A percentile compares a stretch with the other conserved stretches of the same genome.
phyloP scores from a whole-genome alignment of 2,329 filamentous ascomycete species.

The Dothidotthia symphoricarpi region DNA sequence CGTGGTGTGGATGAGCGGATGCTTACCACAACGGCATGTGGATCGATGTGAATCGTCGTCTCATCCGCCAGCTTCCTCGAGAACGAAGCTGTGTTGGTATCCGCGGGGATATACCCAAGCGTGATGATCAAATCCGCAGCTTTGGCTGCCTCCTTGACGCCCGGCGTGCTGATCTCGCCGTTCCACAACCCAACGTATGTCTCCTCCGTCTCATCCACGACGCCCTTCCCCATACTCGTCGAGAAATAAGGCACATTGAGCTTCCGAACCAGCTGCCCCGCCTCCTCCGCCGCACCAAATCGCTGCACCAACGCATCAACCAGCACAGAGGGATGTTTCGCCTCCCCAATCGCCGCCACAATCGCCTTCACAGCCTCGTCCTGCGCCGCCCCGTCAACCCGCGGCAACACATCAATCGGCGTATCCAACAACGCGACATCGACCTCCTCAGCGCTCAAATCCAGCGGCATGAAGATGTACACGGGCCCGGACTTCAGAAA shows the following conservation, averaged over 20 bases:
- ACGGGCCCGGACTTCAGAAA: conserved; percentile 45
- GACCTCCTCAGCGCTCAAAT: conserved; percentile 42
- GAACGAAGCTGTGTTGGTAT: conserved; percentile 47
- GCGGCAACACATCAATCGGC: conserved; percentile 37
- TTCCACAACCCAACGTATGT: conserved; percentile 45
- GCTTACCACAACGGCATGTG: conserved; percentile 37
- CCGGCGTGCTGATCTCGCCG: conserved; percentile 40
- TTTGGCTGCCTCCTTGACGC: conserved; percentile 39
- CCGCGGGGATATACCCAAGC: conserved; percentile 43
- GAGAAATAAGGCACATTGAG: conserved; percentile 42
- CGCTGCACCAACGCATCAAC: conserved; percentile 43
- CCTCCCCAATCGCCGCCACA: conserved; percentile 27
- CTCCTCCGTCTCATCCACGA: conserved; percentile 45
- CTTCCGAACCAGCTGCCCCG: conserved; percentile 34
- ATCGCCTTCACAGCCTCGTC: conserved; percentile 39
- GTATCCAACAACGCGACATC: conserved; percentile 36
- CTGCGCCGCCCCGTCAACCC: conserved; percentile 26
- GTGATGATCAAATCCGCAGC: conserved; percentile 40
- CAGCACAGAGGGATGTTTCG: conserved; percentile 41
- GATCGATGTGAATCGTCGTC: conserved; percentile 40
- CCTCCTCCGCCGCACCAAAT: conserved; percentile 39
- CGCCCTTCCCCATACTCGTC: conserved; percentile 45
- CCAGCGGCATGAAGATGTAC: conserved; percentile 48
- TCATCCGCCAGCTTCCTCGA: conserved; percentile 34
- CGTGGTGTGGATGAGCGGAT: not conserved